These are phyloP conservation scores for Fusarium siculi DNA, from an alignment of 2,329 filamentous ascomycete genomes.

Conservation along the genomic window DNA sequence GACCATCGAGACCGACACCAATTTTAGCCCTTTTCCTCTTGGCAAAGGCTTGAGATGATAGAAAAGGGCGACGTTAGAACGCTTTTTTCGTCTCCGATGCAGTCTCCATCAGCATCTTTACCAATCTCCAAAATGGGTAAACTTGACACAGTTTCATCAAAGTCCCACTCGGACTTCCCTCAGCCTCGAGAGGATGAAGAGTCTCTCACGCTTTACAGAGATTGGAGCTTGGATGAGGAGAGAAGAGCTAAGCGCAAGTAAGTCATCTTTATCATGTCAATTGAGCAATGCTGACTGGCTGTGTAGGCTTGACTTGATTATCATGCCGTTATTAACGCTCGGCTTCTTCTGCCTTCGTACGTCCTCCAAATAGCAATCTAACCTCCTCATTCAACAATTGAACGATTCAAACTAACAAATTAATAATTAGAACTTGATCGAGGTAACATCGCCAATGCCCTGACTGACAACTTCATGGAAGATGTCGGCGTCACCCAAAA, in stretches of 20 bases:
- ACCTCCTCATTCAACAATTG: not conserved
- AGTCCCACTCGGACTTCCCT: conserved; percentile 25
- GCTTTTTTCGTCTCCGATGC: not conserved
- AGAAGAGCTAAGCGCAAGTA: conserved; percentile 49
- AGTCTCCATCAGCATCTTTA: not conserved
- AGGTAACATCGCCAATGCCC: conserved; percentile 58
- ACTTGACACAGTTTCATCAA: conserved; percentile 11
- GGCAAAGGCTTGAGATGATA: not conserved
- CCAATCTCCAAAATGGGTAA: conserved; percentile 27
- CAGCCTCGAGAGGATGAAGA: conserved; percentile 46
- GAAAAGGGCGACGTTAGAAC: conserved; percentile 16
- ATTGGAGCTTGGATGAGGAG: conserved; percentile 53
- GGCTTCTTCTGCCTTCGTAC: conserved; percentile 55
- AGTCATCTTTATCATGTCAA: not conserved
- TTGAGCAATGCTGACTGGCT: not conserved
- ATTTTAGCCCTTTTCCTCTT: not conserved
- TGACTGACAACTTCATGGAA: conserved; percentile 60
- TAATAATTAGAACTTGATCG: conserved; percentile 44
- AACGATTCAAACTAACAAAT: not conserved
- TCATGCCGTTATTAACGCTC: conserved; percentile 55
- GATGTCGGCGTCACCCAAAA: conserved; percentile 62
- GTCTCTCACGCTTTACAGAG: conserved; percentile 41
- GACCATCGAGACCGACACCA: conserved; percentile 14
- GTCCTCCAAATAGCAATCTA: not conserved
- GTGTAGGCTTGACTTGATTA: conserved; percentile 51